A percentile compares a stretch with the other conserved stretches of the same genome.
Evolutionary conservation across 108 stramenopile species (phyloP).

Genomic region (Fistulifera solaris): DNA sequence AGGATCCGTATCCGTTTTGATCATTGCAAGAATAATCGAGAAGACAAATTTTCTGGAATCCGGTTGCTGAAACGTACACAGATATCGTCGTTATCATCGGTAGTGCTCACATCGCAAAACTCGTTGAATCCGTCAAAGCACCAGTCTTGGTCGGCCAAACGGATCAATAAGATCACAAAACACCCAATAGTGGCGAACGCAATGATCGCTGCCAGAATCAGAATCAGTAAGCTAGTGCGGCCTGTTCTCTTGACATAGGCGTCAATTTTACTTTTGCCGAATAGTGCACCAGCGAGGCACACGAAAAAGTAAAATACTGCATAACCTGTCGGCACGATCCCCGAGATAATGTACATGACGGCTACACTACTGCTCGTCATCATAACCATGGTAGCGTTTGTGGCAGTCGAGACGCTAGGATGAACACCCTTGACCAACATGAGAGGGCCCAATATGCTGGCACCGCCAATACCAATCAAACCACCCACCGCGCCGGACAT

Average conservation of each 20-base stretch:
- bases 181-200: constrained; percentile 50
- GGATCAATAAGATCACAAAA: constrained; percentile 41
- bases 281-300: constrained; percentile 44
- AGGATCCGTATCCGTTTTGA: no score
- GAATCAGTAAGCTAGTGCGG: constrained; percentile 39
- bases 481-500: constrained; percentile 61
- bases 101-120: constrained; percentile 34
- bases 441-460: constrained; percentile 65
- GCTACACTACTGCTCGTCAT: constrained; percentile 63
- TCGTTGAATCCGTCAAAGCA: constrained; percentile 50
- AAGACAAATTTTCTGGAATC: no score
- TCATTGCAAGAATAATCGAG: no score
- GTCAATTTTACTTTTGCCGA: constrained; percentile 61
- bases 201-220: constrained; percentile 51
- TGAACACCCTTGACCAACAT: constrained; percentile 66
- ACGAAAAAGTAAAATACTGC: constrained; percentile 53
- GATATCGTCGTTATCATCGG: not conserved
- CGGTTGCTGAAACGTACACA: no score
- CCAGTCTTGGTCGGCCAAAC: constrained; percentile 32
- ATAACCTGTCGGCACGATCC: constrained; percentile 53
- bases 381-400: constrained; percentile 64
- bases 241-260: constrained; percentile 57
- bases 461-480: constrained; percentile 71
- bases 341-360: constrained; percentile 52
- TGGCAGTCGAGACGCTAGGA: constrained; percentile 59